A percentile compares a stretch with the other conserved stretches of the same genome.
These are phyloP conservation scores for Puccinia horiana DNA, from an alignment of 1,284 basidiomycete species.

Conservation along the genomic window DNA sequence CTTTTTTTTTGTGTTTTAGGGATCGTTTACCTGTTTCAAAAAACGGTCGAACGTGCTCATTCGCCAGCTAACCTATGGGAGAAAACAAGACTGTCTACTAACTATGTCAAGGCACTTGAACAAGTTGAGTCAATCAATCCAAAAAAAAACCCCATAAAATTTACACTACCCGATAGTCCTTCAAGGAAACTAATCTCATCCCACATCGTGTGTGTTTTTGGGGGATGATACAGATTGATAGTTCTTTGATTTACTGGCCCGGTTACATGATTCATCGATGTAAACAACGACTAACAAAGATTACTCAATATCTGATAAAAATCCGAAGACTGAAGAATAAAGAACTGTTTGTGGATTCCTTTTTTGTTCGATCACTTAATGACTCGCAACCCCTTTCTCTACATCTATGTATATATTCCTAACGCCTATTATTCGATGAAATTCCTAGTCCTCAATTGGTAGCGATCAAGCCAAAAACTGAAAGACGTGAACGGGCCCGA, in stretches of 20 bases:
- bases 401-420: neutral
- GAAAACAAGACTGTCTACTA: conserved; percentile 84
- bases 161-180: conserved; percentile 6
- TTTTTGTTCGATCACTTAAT: neutral
- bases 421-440: neutral
- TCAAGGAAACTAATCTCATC: neutral
- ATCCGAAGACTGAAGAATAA: conserved; percentile 87
- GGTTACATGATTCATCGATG: conserved; percentile 97
- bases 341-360: conserved; percentile 70
- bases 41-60: conserved; percentile 96
- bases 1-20: conserved; percentile 63
- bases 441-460: conserved; percentile 78
- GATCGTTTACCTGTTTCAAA: conserved; percentile 90
- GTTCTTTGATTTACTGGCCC: conserved; percentile 93
- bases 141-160: too few relatives aligned
- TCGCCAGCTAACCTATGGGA: conserved; percentile 97
- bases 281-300: conserved; percentile 98
- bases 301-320: conserved; percentile 98
- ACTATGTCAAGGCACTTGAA: conserved; percentile 90
- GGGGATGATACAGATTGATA: conserved; percentile 82
- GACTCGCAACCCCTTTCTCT: neutral
- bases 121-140: conserved; percentile 65
- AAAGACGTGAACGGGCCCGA: conserved; percentile 86
- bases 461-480: conserved; percentile 95
- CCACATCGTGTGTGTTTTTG: neutral